phyloP scores from a whole-genome alignment of 306 rosid genomes.

The Medicago truncatula region DNA sequence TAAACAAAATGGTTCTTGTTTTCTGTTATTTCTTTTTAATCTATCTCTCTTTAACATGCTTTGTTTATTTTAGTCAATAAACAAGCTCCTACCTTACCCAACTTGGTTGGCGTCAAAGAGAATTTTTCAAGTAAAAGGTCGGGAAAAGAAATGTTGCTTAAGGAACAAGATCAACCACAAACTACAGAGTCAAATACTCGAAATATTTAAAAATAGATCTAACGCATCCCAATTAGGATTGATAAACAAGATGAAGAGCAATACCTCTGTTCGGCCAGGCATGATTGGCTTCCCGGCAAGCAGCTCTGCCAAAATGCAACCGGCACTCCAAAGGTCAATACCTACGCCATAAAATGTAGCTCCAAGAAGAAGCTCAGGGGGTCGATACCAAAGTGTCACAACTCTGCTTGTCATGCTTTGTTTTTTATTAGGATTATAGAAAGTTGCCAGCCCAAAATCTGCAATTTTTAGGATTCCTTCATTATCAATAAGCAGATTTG shows the following conservation, averaged over 20 bases:
- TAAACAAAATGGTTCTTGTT: slow-evolving; percentile 18
- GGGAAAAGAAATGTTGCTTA: slow-evolving; percentile 2
- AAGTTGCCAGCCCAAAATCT: slow-evolving; percentile 93
- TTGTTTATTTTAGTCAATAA: slow-evolving; percentile 25
- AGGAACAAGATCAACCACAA: slow-evolving; percentile 24
- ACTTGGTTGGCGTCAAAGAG: slow-evolving; percentile 32
- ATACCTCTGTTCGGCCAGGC: slow-evolving; percentile 99
- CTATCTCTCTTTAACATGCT: slow-evolving; percentile 1
- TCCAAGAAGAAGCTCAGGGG: slow-evolving; percentile 97
- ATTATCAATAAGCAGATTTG: slow-evolving; percentile 86
- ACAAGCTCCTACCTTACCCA: slow-evolving; percentile 20
- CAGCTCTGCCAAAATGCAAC: slow-evolving; percentile 98
- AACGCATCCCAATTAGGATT: slow-evolving; percentile 29
- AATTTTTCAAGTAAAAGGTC: slow-evolving; percentile 15
- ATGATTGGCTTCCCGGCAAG: slow-evolving; percentile 96
- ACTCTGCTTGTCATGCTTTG: slow-evolving; percentile 96
- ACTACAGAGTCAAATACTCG: slow-evolving; percentile 13
- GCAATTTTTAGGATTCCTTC: slow-evolving; percentile 95
- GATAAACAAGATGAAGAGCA: slow-evolving; percentile 35
- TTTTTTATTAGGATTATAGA: slow-evolving; percentile 67
- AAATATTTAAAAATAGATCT: slow-evolving; percentile 31
- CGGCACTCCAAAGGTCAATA: slow-evolving; percentile 98
- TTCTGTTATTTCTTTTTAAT: slow-evolving; percentile 26
- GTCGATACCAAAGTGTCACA: slow-evolving; percentile 98
- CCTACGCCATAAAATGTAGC: slow-evolving; percentile 82